phyloP scores from a whole-genome alignment of 2,329 filamentous ascomycete genomes.

The Botrytis sinoallii region DNA sequence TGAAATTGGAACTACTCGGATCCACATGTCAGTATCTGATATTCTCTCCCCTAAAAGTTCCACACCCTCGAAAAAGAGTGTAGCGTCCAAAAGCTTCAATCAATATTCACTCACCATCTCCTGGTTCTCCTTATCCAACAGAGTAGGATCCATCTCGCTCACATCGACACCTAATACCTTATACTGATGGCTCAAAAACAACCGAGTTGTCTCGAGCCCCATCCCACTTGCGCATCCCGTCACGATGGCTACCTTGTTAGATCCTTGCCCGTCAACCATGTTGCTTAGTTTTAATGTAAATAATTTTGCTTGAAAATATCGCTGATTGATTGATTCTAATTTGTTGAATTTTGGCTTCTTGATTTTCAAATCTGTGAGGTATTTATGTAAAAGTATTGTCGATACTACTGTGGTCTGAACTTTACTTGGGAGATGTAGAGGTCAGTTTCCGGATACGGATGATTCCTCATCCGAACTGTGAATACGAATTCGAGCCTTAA shows the following conservation, averaged over 20 bases:
- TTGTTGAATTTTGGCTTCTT: background rate
- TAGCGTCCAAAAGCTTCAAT: background rate
- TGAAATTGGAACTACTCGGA: constrained; percentile 38
- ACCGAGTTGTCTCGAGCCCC: constrained; percentile 38
- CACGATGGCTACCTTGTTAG: constrained; percentile 27
- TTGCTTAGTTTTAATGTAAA: background rate
- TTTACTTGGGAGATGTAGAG: background rate
- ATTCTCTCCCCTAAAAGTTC: background rate
- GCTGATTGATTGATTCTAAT: background rate
- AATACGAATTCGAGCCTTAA: background rate
- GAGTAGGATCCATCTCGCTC: constrained; percentile 36
- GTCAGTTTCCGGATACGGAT: background rate
- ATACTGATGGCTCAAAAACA: constrained; percentile 37
- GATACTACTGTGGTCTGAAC: background rate
- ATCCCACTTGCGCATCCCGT: constrained; percentile 37
- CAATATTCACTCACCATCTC: constrained; percentile 12
- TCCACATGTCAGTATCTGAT: background rate
- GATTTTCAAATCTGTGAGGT: background rate
- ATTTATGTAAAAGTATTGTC: background rate
- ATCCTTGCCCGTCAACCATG: constrained; percentile 22
- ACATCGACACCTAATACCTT: constrained; percentile 38
- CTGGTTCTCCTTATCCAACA: constrained; percentile 24
- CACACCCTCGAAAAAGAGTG: background rate
- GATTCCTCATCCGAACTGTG: background rate
- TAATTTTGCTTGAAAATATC: background rate